Percentiles rank a stretch among this genome's conserved stretches.
Conservation (phyloP, 1,284 basidiomycete species). For the Bjerkandera adusta region DNA sequence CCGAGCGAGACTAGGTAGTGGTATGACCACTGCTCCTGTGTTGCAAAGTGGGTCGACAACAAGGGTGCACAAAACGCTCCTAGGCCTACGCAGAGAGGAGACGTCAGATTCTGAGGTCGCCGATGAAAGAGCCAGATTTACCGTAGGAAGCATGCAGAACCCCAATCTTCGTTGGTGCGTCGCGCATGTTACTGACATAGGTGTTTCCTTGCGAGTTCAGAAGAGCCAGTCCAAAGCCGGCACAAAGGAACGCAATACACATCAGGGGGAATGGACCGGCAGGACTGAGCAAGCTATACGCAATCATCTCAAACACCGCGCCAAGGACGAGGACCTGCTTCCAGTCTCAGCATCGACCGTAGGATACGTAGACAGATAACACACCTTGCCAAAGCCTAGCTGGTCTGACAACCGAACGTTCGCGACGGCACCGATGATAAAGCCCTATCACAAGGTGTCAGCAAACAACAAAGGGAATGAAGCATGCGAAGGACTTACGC, state of each 20-base stretch:
- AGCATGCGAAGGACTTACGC: slow-evolving; percentile 34
- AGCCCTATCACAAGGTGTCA: slow-evolving; percentile 44
- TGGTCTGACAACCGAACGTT: slow-evolving; percentile 51
- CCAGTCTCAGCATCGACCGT: too few relatives aligned
- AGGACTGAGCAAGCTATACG: slow-evolving; percentile 55
- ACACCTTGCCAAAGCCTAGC: slow-evolving; percentile 56
- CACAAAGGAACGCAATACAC: slow-evolving; percentile 53
- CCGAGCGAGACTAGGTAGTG: slow-evolving; percentile 64
- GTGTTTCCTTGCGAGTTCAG: slow-evolving; percentile 58
- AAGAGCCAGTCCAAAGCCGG: slow-evolving; percentile 63
- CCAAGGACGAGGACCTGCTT: slow-evolving; percentile 24
- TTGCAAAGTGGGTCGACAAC: slow-evolving; percentile 61
- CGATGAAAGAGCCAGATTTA: too few relatives aligned
- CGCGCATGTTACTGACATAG: slow-evolving; percentile 47
- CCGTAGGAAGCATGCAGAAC: slow-evolving; percentile 52
- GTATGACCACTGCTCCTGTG: slow-evolving; percentile 52
- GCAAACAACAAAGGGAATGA: slow-evolving; percentile 1
- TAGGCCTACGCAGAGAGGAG: slow-evolving; percentile 37
- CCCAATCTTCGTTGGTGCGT: slow-evolving; percentile 56
- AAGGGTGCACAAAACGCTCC: slow-evolving; percentile 63
- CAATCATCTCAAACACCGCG: slow-evolving; percentile 36
- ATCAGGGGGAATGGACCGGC: slow-evolving; percentile 65
- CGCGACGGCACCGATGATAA: slow-evolving; percentile 41
- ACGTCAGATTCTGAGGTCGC: too few relatives aligned
- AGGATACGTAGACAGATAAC: slow-evolving; percentile 23